phyloP scores from a whole-genome alignment of 352 stramenopile species.

The Phytophthora pisi region DNA sequence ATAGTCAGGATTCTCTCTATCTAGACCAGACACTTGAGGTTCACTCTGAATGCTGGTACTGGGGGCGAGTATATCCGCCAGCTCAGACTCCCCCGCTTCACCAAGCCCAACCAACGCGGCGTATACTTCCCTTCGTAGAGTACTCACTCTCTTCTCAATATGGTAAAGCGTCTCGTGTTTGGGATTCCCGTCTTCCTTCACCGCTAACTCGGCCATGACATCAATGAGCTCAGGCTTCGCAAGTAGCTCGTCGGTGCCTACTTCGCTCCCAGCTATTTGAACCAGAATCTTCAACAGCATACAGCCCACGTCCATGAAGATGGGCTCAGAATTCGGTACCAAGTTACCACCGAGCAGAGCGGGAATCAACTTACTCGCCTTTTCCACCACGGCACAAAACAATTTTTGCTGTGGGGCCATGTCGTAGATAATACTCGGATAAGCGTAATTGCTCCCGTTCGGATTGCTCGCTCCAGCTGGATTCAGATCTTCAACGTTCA shows the following conservation, averaged over 20 bases:
- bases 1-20: neutral
- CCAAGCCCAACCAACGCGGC: constrained; percentile 41
- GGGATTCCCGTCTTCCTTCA: constrained; percentile 25
- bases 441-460: neutral
- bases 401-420: constrained; percentile 2
- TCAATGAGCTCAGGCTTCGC: constrained; percentile 19
- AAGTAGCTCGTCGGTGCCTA: constrained; percentile 23
- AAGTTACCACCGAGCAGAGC: constrained; percentile 3
- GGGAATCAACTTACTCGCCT: constrained; percentile 28
- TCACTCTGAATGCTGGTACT: neutral
- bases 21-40: neutral
- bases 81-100: constrained; percentile 36
- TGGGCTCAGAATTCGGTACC: neutral
- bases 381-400: constrained; percentile 24
- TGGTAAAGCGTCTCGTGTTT: constrained; percentile 39
- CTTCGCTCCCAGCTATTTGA: constrained; percentile 19
- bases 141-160: constrained; percentile 46
- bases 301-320: constrained; percentile 15
- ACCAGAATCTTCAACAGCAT: constrained; percentile 33
- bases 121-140: constrained; percentile 57
- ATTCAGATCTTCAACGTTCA: constrained; percentile 35
- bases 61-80: constrained; percentile 18
- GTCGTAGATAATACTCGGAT: constrained; percentile 20
- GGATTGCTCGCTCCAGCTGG: constrained; percentile 13
- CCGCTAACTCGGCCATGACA: constrained; percentile 15